These are phyloP conservation scores for Gloeostereum incarnatum DNA, from an alignment of 768 basidiomycete genomes.

Conservation along the genomic window DNA sequence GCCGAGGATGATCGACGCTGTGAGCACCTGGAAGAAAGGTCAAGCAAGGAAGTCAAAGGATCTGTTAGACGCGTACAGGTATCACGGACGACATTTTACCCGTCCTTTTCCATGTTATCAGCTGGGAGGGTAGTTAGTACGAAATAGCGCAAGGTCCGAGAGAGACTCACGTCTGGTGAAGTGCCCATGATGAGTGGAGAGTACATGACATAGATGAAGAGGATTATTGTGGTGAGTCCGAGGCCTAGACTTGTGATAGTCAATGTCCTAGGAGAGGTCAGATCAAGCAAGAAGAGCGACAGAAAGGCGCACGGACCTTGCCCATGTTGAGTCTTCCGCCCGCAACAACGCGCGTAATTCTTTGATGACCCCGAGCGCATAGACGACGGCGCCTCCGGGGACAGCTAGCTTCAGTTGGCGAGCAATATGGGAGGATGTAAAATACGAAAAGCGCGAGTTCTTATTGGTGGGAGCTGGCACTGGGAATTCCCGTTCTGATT, in stretches of 20 bases:
- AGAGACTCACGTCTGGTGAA: conserved; percentile 53
- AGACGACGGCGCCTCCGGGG: conserved; percentile 58
- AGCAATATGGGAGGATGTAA: conserved; percentile 36
- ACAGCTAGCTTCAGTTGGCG: conserved; percentile 70
- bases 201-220: conserved; percentile 69
- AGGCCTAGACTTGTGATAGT: conserved; percentile 28
- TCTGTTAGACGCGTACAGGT: conserved; percentile 29
- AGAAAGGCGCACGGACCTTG: conserved; percentile 52
- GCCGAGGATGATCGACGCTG: conserved; percentile 58
- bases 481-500: too few relatives aligned
- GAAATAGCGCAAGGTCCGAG: not conserved
- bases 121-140: conserved; percentile 29
- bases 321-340: conserved; percentile 34
- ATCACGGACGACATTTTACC: conserved; percentile 60
- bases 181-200: conserved; percentile 60
- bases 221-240: conserved; percentile 47
- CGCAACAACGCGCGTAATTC: conserved; percentile 33
- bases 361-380: conserved; percentile 47
- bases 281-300: too few relatives aligned
- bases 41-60: not conserved
- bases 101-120: conserved; percentile 66
- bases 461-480: too few relatives aligned
- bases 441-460: too few relatives aligned
- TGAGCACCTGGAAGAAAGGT: conserved; percentile 32
- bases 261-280: not conserved